Percentiles rank a stretch among this genome's conserved stretches.
Evolutionary conservation across 495 filamentous ascomycete genomes (phyloP).

Genomic region (Hypoxylon subgilvum): DNA sequence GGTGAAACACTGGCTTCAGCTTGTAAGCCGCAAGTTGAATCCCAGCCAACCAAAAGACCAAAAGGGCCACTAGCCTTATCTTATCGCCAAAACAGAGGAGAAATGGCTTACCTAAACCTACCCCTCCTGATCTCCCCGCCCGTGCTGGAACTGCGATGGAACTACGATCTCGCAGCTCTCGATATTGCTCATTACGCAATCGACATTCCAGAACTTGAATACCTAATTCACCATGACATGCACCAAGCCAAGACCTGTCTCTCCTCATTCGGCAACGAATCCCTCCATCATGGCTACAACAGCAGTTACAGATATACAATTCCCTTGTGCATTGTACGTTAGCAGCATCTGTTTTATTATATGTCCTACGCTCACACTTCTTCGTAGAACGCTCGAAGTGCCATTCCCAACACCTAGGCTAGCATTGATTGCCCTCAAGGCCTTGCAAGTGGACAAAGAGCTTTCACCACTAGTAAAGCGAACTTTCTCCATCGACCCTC

Average conservation of each 20-base stretch:
- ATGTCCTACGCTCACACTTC: slow-evolving; percentile 20
- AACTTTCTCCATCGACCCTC: slow-evolving; percentile 62
- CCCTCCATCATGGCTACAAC: slow-evolving; percentile 37
- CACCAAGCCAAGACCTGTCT: no score
- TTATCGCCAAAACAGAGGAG: slow-evolving; percentile 15
- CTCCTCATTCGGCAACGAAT: neutral
- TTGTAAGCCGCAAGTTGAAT: slow-evolving; percentile 32
- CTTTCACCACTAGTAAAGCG: slow-evolving; percentile 82
- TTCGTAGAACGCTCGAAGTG: slow-evolving; percentile 72
- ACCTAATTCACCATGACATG: no score
- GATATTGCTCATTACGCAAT: slow-evolving; percentile 27
- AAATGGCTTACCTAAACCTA: slow-evolving; percentile 3
- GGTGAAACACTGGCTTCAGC: slow-evolving; percentile 33
- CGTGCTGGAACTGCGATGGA: neutral
- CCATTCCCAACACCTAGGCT: slow-evolving; percentile 85
- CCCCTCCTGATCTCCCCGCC: slow-evolving; percentile 17
- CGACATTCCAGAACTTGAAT: slow-evolving; percentile 18
- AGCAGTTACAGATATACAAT: slow-evolving; percentile 57
- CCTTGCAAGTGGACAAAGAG: slow-evolving; percentile 85
- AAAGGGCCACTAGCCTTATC: slow-evolving; percentile 35
- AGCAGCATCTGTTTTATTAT: no score
- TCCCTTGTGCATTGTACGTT: slow-evolving; percentile 75
- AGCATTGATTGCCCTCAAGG: slow-evolving; percentile 74
- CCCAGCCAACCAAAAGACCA: no score
- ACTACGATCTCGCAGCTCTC: neutral